These are phyloP conservation scores for Gossypium sturtianum DNA, from an alignment of 345 rosid genomes.

Conservation along the genomic window DNA sequence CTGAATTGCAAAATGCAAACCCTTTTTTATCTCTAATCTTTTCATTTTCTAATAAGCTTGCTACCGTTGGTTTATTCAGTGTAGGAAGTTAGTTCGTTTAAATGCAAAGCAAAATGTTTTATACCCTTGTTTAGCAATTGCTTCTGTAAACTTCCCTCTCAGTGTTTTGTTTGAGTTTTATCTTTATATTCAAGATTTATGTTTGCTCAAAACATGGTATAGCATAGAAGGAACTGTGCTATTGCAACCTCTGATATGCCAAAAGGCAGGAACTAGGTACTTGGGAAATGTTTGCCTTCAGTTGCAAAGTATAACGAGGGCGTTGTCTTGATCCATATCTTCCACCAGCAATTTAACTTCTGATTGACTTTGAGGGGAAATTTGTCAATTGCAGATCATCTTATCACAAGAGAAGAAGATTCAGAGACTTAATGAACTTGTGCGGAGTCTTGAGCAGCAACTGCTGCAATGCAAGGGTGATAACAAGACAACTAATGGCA, in stretches of 20 bases:
- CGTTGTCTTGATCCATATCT: not conserved
- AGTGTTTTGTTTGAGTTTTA: not conserved
- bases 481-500: slow-evolving; percentile 34
- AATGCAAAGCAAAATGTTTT: not conserved
- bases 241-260: not conserved
- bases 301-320: not conserved
- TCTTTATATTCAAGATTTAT: not conserved
- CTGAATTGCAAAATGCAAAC: not conserved
- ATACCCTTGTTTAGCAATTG: not conserved
- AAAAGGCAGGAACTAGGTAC: not conserved
- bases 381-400: slow-evolving; percentile 52
- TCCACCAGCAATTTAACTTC: not conserved
- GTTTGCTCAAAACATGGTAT: not conserved
- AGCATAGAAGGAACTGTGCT: not conserved
- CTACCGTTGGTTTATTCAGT: not conserved
- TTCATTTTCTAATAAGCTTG: not conserved
- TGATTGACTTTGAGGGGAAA: not conserved
- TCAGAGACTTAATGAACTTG: slow-evolving; percentile 67
- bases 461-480: slow-evolving; percentile 47
- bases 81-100: not conserved
- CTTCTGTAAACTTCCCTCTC: not conserved
- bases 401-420: slow-evolving; percentile 77
- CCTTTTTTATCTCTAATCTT: not conserved
- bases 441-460: slow-evolving; percentile 56
- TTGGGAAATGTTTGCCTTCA: not conserved